Base-by-base conservation (phyloP, 768 basidiomycete genomes). In the Mycena sanguinolenta region DNA sequence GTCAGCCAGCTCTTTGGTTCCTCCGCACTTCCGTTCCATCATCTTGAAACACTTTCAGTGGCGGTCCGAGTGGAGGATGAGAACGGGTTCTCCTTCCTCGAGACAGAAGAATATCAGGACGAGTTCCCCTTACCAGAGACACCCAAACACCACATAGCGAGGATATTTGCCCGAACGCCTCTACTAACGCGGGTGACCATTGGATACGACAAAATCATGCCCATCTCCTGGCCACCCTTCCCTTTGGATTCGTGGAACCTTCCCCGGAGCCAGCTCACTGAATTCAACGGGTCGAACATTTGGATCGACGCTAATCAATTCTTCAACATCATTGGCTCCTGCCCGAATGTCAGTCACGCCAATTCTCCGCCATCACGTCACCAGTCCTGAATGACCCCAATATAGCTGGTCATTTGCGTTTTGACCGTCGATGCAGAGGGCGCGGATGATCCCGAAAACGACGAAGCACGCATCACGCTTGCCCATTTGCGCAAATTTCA, bases 281-380 rank as follows among this genome's bases (percentile, higher is more conserved):
- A 54, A 17, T 36, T 63, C 32, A n/a, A 53, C 50, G 62, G 34
- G 3, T n/a, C 52, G 25, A 63, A 63, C 39, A 32, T 63, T 19
- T 63, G 62, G 62, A 52, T 52, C 30, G 62, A 63, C 12, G 62
- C 28, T 8, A 36, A 27, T 8, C 50, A 38, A 13, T 63, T 63
- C 25, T 63, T 63, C 52, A 1, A 7, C 13, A 36, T 63, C 25
- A 5, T 54, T 17, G 23, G 25, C 23, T 3, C 2, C 13, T 63
- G 50, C 27, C 62, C 50, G 6, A 53, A 63, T 53, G 62, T 63
- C 62, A 63, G 62, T 63, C 36, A 34, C 32, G 10, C 27, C 49
- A 12, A 16, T 52, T 25, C 30, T 49, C n/a, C 21, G 28, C 21
- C 30, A 21, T 60, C 42, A 13, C 30, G 36, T 10, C 59, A 21